A percentile compares a stretch with the other conserved stretches of the same genome.
Evolutionary conservation across 2,329 filamentous ascomycete genomes (phyloP).

Genomic region (Myriosclerotinia scirpicola): DNA sequence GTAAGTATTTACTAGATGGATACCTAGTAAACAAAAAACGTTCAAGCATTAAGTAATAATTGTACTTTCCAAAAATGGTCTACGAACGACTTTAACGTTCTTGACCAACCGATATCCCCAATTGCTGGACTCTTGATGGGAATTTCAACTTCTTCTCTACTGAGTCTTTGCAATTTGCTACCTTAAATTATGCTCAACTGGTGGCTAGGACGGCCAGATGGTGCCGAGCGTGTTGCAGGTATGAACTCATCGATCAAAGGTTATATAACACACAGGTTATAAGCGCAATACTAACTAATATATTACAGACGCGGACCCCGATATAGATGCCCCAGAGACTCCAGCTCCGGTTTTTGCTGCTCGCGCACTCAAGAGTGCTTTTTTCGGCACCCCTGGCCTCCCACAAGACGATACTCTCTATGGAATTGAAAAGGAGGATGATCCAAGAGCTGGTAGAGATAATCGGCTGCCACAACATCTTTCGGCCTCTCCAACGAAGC

Average conservation of each 20-base stretch:
- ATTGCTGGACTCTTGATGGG: not conserved
- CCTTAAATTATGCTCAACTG: constrained; percentile 38
- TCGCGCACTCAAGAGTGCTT: constrained; percentile 61
- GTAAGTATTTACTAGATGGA: too few species aligned
- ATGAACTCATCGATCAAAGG: constrained; percentile 4
- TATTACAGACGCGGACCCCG: constrained; percentile 9
- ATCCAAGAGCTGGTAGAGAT: constrained; percentile 30
- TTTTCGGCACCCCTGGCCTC: constrained; percentile 59
- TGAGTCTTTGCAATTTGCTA: constrained; percentile 1
- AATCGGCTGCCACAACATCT: constrained; percentile 35
- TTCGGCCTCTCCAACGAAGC: constrained; percentile 39
- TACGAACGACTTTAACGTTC: not conserved
- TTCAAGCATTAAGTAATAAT: not conserved
- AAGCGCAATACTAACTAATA: not conserved
- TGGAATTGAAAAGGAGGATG: constrained; percentile 35
- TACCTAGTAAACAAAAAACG: constrained; percentile 25
- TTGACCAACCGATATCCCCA: not conserved
- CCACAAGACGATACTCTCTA: constrained; percentile 41
- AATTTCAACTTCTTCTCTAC: not conserved
- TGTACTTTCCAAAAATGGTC: not conserved
- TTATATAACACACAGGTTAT: not conserved
- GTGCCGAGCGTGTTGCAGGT: constrained; percentile 36
- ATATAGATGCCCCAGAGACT: constrained; percentile 58
- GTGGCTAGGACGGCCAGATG: constrained; percentile 36
- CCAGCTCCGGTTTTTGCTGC: constrained; percentile 67